Evolutionary conservation across 345 rosid species (phyloP), one percentile per base, ranked within the genome.

Genomic region (Eucalyptus urophylla): DNA sequence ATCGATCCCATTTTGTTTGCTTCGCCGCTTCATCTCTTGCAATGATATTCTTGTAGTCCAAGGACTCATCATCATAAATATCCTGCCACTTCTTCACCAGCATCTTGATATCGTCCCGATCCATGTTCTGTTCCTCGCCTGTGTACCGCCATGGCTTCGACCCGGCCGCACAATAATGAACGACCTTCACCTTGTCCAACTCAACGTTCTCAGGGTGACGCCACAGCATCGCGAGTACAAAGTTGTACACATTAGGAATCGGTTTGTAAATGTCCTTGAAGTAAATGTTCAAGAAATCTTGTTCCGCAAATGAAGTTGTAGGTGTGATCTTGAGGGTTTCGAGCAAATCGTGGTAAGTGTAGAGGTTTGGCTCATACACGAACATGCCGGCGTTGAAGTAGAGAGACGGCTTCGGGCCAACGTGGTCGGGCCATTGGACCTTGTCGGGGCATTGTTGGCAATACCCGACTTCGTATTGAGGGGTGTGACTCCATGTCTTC

Each of bases 401-500:
- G 62, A 56, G 29, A 56, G 62, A 24, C 0, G 62, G 62, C 62
- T 24, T 56, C 62, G 29, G 13, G 29, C 29, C 62, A 1, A 56
- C 62, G 14, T 56, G 62, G 62, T 56, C 62, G 62, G 62, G 62
- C 62, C 62, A 56, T 56, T 56, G 62, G 62, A 56, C 62, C 62
- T 56, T 56, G 62, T 56, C 29, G 6, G 62, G 62, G 27, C 62
- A 56, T 2, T 56, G 62, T 22, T 56, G 62, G 62, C 62, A 56
- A 10, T 56, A 56, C 62, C 62, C 62, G 62, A 56, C 24, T 24
- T 56, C 62, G 27, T 22, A 11, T 5, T 56, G 62, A 56, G 62
- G 29, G 62, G 62, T 56, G 62, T 56, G 62, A 93, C 92, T 80
- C 95, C 95, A 94, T 15, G 92, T 94, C 86, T 90, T 88, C 90